A percentile compares a stretch with the other conserved stretches of the same genome.
phyloP scores from a whole-genome alignment of 768 basidiomycete species.

The Agaricus bisporus region DNA sequence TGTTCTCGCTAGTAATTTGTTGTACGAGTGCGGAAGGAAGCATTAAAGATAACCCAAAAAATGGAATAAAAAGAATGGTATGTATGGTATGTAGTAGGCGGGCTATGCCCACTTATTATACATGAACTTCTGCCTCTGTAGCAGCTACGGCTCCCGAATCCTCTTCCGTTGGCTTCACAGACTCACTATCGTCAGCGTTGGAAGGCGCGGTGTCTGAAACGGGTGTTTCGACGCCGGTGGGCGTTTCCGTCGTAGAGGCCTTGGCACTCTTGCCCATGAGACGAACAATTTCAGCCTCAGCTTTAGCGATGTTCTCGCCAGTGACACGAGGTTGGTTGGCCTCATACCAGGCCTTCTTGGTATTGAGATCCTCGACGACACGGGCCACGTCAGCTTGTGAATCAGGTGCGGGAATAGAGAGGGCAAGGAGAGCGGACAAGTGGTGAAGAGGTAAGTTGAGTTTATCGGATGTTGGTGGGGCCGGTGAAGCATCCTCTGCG shows the following conservation, averaged over 20 bases:
- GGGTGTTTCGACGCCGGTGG: conserved; percentile 22
- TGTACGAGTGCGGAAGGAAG: background rate
- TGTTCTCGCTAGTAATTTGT: background rate
- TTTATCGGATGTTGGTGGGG: conserved; percentile 18
- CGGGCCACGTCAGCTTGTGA: conserved; percentile 72
- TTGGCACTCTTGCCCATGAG: conserved; percentile 37
- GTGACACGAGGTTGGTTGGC: conserved; percentile 85
- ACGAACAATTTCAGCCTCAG: conserved; percentile 66
- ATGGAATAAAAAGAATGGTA: background rate
- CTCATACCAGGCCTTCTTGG: conserved; percentile 92
- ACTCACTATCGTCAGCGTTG: conserved; percentile 32
- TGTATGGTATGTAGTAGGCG: background rate
- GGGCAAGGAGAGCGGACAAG: conserved; percentile 76
- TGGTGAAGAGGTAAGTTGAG: conserved; percentile 83
- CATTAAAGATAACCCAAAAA: conserved; percentile 6
- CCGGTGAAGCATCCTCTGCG: conserved; percentile 23
- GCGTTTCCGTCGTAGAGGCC: conserved; percentile 20
- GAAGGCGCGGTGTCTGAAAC: conserved; percentile 28
- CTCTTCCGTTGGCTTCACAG: conserved; percentile 31
- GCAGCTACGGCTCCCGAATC: conserved; percentile 22
- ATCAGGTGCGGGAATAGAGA: conserved; percentile 88
- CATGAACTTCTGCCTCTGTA: conserved; percentile 20
- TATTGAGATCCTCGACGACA: conserved; percentile 84
- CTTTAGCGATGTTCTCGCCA: conserved; percentile 74
- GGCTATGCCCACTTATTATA: background rate